Conservation (phyloP, 352 stramenopile species). For the Bremia lactucae region DNA sequence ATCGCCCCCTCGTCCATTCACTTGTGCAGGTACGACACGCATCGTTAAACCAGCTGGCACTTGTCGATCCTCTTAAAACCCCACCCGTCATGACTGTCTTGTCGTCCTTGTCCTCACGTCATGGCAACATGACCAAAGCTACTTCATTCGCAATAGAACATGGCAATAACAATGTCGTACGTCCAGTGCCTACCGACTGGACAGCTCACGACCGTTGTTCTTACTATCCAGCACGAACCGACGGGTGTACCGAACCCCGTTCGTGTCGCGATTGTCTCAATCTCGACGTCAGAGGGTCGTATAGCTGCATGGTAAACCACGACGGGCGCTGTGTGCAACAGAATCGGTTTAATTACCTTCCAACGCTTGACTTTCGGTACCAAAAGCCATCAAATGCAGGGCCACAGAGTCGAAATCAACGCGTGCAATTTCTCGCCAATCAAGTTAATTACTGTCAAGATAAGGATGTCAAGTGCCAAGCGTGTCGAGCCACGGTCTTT, state of each 20-base stretch:
- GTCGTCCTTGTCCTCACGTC: too few relatives aligned
- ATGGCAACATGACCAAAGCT: too few relatives aligned
- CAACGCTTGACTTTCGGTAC: slow-evolving; percentile 11
- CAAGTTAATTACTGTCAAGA: slow-evolving; percentile 30
- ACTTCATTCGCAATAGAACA: too few relatives aligned
- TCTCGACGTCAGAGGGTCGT: slow-evolving; percentile 18
- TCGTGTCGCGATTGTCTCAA: slow-evolving; percentile 59
- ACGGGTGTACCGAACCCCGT: slow-evolving; percentile 34
- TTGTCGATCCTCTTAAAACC: too few relatives aligned
- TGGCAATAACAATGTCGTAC: too few relatives aligned
- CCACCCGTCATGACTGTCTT: too few relatives aligned
- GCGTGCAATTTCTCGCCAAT: slow-evolving; percentile 27
- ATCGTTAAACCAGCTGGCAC: too few relatives aligned
- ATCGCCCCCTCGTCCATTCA: too few relatives aligned
- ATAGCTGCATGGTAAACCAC: slow-evolving; percentile 33
- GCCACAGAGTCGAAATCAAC: slow-evolving; percentile 17
- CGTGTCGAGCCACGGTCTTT: slow-evolving; percentile 17
- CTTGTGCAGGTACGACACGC: too few relatives aligned
- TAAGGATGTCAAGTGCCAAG: slow-evolving; percentile 20
- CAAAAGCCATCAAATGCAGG: slow-evolving; percentile 22
- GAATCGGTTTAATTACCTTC: slow-evolving; percentile 8
- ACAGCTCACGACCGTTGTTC: slow-evolving; percentile 17
- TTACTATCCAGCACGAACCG: slow-evolving; percentile 11
- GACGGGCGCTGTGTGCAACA: slow-evolving; percentile 35
- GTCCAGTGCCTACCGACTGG: slow-evolving; percentile 12